Conservation (phyloP, 108 stramenopile genomes). For the Nitzschia sp. region DNA sequence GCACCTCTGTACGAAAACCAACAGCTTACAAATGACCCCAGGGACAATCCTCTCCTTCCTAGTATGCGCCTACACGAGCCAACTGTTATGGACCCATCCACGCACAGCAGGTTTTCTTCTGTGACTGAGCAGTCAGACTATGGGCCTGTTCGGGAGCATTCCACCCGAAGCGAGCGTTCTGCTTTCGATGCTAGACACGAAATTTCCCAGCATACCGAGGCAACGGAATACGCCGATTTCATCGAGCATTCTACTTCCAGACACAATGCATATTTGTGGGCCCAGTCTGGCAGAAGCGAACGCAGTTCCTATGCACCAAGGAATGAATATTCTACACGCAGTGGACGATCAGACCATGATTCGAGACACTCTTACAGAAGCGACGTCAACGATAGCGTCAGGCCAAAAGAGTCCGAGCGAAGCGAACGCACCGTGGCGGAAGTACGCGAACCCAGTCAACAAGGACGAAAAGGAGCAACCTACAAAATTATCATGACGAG, state of each 20-base stretch:
- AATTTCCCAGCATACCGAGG: not conserved
- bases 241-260: not conserved
- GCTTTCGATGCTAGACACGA: not conserved
- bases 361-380: not conserved
- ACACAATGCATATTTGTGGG: not conserved
- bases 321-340: not conserved
- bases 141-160: not conserved
- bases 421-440: not conserved
- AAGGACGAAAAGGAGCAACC: not conserved
- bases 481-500: not conserved
- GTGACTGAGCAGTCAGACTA: not conserved
- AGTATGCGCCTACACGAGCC: not conserved
- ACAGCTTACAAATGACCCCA: too few relatives aligned
- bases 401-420: not conserved
- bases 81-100: not conserved
- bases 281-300: not conserved
- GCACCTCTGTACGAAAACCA: not conserved
- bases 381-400: not conserved
- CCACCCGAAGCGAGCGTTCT: not conserved
- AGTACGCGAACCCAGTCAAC: not conserved
- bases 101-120: too few relatives aligned
- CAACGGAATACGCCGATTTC: not conserved
- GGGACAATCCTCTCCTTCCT: too few relatives aligned
- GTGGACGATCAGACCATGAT: not conserved
- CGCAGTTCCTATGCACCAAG: not conserved